Conservation (phyloP, 805 yeast genomes). For the Candida broadrunensis region DNA sequence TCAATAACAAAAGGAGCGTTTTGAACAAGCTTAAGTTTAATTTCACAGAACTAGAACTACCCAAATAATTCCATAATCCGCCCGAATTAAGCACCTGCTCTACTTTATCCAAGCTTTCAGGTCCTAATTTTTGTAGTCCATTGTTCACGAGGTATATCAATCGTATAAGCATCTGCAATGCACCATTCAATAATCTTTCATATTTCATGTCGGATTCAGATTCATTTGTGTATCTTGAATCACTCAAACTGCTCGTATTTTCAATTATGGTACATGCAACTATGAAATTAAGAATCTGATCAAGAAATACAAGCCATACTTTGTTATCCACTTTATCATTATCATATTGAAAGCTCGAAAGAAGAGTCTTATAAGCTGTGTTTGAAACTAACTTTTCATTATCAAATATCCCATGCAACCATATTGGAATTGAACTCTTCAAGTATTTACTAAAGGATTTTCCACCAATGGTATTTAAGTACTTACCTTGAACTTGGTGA, state of each 20-base stretch:
- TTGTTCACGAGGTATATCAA: conserved; percentile 18
- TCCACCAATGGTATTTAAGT: conserved; percentile 44
- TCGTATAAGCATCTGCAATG: conserved; percentile 47
- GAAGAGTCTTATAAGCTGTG: conserved; percentile 46
- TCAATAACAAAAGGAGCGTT: conserved; percentile 20
- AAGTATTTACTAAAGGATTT: conserved; percentile 63
- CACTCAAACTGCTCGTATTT: conserved; percentile 63
- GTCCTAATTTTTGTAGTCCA: conserved; percentile 8
- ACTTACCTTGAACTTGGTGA: conserved; percentile 61
- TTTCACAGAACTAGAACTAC: conserved; percentile 17
- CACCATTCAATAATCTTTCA: conserved; percentile 50
- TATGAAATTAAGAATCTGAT: conserved; percentile 54
- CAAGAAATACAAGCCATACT: conserved; percentile 59
- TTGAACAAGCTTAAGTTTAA: conserved; percentile 31
- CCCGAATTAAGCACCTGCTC: conserved; percentile 24
- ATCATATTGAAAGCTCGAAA: conserved; percentile 54
- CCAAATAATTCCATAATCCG: conserved; percentile 31
- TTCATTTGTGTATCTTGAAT: conserved; percentile 63
- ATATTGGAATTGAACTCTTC: conserved; percentile 67
- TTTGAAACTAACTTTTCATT: conserved; percentile 58
- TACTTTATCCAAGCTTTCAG: conserved; percentile 10
- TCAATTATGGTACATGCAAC: conserved; percentile 55
- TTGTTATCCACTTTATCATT: conserved; percentile 45
- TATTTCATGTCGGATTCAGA: conserved; percentile 69
- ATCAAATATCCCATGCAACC: conserved; percentile 74